Percentiles rank a stretch among this genome's conserved stretches.
Conservation (phyloP, 2,329 filamentous ascomycete genomes). For the Exophiala sideris region DNA sequence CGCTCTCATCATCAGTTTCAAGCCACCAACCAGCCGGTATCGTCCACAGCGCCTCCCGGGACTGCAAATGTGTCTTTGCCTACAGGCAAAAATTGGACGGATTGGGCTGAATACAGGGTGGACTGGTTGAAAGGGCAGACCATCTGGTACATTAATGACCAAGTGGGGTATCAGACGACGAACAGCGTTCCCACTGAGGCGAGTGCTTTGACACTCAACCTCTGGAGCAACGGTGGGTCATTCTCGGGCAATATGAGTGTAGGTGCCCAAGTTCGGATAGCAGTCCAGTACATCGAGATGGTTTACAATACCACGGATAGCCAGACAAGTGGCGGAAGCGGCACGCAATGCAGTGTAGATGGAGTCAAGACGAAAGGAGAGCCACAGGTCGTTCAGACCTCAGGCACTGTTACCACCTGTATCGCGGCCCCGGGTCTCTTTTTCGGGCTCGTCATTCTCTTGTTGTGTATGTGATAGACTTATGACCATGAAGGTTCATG, state of each 20-base stretch:
- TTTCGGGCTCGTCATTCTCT: too few relatives aligned
- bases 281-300: slow-evolving; percentile 43
- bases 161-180: slow-evolving; percentile 32
- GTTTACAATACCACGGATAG: slow-evolving; percentile 34
- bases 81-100: slow-evolving; percentile 35
- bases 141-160: slow-evolving; percentile 38
- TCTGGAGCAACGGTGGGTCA: slow-evolving; percentile 43
- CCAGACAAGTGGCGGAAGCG: neutral
- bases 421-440: too few relatives aligned
- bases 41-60: slow-evolving; percentile 38
- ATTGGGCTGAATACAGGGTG: slow-evolving; percentile 40
- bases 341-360: neutral
- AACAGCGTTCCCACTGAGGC: slow-evolving; percentile 37
- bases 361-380: neutral
- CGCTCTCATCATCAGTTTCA: slow-evolving; percentile 44
- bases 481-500: too few relatives aligned
- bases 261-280: slow-evolving; percentile 37
- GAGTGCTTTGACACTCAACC: slow-evolving; percentile 39
- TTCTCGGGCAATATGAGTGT: slow-evolving; percentile 43
- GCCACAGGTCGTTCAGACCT: too few relatives aligned
- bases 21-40: slow-evolving; percentile 44
- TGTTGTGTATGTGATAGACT: too few relatives aligned
- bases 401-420: too few relatives aligned
- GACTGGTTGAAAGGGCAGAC: slow-evolving; percentile 39
- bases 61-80: slow-evolving; percentile 32